phyloP scores from a whole-genome alignment of 2,329 filamentous ascomycete species.

The Calycina herbarum region DNA sequence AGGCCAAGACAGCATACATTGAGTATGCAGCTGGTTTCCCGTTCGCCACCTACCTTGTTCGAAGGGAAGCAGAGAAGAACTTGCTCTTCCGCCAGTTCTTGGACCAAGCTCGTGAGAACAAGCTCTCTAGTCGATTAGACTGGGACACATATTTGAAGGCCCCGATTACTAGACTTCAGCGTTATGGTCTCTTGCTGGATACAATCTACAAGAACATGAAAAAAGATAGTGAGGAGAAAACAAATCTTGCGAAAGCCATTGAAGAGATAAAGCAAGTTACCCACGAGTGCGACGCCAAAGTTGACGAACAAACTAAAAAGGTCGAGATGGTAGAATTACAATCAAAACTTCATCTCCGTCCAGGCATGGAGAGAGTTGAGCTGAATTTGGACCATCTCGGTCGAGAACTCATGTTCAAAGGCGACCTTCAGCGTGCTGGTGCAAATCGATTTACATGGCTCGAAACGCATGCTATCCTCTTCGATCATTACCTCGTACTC shows the following conservation, averaged over 20 bases:
- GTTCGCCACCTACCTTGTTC: constrained; percentile 77
- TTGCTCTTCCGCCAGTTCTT: constrained; percentile 84
- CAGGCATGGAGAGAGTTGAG: constrained; percentile 82
- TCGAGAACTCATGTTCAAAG: constrained; percentile 82
- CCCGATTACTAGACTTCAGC: constrained; percentile 87
- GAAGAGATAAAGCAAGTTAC: constrained; percentile 90
- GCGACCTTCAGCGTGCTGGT: constrained; percentile 85
- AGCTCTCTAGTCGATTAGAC: constrained; percentile 76
- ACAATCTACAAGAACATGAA: constrained; percentile 83
- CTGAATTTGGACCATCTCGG: constrained; percentile 94
- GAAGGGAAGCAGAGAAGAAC: constrained; percentile 82
- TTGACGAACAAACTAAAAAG: constrained; percentile 89
- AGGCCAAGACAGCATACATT: constrained; percentile 84
- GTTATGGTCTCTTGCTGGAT: constrained; percentile 80
- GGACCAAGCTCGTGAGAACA: constrained; percentile 75
- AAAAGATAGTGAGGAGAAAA: constrained; percentile 85
- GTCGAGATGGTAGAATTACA: constrained; percentile 84
- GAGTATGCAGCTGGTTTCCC: constrained; percentile 91
- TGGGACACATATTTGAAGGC: constrained; percentile 95
- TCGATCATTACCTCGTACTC: constrained; percentile 94
- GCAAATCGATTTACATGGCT: constrained; percentile 90
- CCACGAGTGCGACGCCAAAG: constrained; percentile 85
- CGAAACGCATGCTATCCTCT: constrained; percentile 88
- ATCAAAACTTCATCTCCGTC: constrained; percentile 78
- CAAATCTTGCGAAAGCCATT: constrained; percentile 79